These are phyloP conservation scores for Colletotrichum spaethianum DNA, from an alignment of 2,329 filamentous ascomycete species.

Conservation along the genomic window DNA sequence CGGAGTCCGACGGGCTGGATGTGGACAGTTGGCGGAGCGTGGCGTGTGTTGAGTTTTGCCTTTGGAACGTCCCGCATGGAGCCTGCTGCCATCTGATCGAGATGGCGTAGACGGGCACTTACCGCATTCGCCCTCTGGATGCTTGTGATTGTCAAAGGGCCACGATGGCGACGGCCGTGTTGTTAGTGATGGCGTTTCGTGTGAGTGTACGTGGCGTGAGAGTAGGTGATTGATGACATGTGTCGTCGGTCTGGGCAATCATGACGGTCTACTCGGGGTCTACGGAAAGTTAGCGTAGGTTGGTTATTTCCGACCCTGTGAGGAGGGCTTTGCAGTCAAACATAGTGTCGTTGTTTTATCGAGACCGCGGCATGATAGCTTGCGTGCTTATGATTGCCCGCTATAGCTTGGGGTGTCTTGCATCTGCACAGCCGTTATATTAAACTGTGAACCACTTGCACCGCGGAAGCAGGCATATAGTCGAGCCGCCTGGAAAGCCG, in stretches of 20 bases:
- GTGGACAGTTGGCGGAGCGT: background rate
- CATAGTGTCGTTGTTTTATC: background rate
- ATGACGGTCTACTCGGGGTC: background rate
- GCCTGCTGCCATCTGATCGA: conserved; percentile 17
- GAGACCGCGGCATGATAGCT: background rate
- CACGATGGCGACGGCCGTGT: background rate
- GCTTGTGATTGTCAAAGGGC: background rate
- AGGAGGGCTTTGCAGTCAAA: background rate
- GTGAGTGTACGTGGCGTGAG: background rate
- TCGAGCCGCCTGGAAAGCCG: background rate
- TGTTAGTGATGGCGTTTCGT: background rate
- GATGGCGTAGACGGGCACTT: background rate
- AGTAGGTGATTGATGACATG: background rate
- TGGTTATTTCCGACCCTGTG: background rate
- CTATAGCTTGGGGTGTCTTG: background rate
- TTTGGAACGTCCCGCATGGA: background rate
- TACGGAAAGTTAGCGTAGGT: background rate
- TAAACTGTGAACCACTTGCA: background rate
- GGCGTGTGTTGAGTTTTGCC: background rate
- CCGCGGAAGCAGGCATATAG: background rate
- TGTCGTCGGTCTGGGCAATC: background rate
- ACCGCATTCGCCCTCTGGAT: background rate
- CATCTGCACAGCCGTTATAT: background rate
- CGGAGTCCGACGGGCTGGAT: background rate
- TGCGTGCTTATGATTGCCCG: background rate